Evolutionary conservation across 805 yeast species (phyloP).

Genomic region (Candida maesae): DNA sequence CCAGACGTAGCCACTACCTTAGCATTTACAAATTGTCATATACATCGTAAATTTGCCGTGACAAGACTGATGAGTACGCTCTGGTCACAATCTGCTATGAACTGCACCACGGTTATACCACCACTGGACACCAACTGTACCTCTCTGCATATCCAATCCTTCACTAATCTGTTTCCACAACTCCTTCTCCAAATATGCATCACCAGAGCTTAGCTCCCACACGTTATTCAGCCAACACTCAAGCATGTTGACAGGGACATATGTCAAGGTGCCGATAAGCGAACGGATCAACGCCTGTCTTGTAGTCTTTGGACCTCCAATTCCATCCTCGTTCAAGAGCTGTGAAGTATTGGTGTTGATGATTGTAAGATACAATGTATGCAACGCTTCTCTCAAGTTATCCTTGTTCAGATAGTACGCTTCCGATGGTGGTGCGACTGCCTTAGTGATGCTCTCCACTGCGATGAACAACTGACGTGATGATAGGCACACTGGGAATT

Average conservation of each 20-base stretch:
- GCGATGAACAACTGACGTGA: constrained; percentile 55
- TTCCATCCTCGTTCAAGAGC: constrained; percentile 17
- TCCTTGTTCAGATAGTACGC: constrained; percentile 30
- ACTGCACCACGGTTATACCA: constrained; percentile 44
- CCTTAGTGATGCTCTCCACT: constrained; percentile 48
- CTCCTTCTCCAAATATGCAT: constrained; percentile 31
- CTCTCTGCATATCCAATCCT: constrained; percentile 53
- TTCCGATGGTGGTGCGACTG: constrained; percentile 35
- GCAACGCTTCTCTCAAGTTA: constrained; percentile 35
- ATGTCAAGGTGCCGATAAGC: constrained; percentile 50
- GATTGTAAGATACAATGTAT: constrained; percentile 40
- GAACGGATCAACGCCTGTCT: constrained; percentile 47
- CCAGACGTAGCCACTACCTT: no score
- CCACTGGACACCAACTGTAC: constrained; percentile 54
- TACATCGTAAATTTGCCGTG: no score
- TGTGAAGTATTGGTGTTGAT: constrained; percentile 34
- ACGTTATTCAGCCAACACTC: constrained; percentile 45
- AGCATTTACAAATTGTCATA: no score
- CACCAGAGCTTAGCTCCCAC: constrained; percentile 31
- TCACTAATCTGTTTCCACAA: constrained; percentile 57
- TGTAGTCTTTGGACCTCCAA: constrained; percentile 27
- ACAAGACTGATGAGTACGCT: no score
- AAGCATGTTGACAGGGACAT: constrained; percentile 41
- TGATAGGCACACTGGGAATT: constrained; percentile 55
- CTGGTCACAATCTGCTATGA: neutral